Base-by-base conservation (phyloP, 345 rosid genomes). In the Anastatica hierochuntica region DNA sequence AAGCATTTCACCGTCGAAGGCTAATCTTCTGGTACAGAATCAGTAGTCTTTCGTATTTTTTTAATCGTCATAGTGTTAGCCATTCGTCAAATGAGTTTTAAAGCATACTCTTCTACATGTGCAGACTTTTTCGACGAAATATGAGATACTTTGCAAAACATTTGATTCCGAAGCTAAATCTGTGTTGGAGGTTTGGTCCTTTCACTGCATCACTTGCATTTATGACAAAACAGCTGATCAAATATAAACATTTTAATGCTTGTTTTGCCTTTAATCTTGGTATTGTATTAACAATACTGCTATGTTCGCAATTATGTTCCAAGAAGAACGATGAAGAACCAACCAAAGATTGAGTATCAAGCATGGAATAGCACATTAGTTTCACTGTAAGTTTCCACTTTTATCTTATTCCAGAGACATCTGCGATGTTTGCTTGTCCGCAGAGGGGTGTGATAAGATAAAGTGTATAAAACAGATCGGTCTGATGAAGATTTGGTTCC, bases 131-230 rank as follows among this genome's bases (percentile, higher is more conserved):
- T 75, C 69, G 24, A 76, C 49, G 23, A 84, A 67, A 48, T 88
- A 88, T 60, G 95, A 85, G 67, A 88, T 92, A 76, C 95, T 88
- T 40, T 92, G 96, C 88, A 88, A 79, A 76, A 76, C 79, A 31
- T 78, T 88, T 73, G 83, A 78, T 67, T 54, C 58, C 10, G 84
- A 85, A 68, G 85, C 85, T 53, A 78, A 81, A 72, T 67, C 74
- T 44, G 60, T 40, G 10, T 62, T 87, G 71, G 86, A 87, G 90
- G 95, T 82, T 42, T 43, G 46, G 15, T 27, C 27, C 43, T 36
- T 35, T 42, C 7, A 0, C 40, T 49, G 52, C 53, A 49, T 42
- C 39, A 31, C n/a, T n/a, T n/a, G n/a, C n/a, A n/a, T n/a, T 44
- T 27, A 38, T 33, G 29, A 39, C 14, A 20, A 47, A 48, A 16